Percentiles rank a stretch among this genome's conserved stretches.
phyloP scores from a whole-genome alignment of 305 asterid genomes.

The Fraxinus greggii region DNA sequence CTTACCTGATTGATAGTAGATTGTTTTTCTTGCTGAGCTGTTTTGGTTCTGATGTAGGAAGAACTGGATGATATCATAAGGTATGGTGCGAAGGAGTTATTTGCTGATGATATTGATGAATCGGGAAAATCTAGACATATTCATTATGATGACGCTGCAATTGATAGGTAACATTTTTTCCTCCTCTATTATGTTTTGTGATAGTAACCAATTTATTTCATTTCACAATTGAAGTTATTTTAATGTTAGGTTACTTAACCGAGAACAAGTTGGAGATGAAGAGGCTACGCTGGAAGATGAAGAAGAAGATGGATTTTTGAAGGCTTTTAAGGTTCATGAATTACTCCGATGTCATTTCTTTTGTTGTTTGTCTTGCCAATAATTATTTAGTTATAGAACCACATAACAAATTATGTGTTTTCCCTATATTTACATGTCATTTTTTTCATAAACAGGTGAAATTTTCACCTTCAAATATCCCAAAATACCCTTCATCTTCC shows the following conservation, averaged over 20 bases:
- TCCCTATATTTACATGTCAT: not conserved
- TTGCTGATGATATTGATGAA: conserved; percentile 91
- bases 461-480: not conserved
- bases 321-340: conserved; percentile 84
- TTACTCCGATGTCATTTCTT: conserved; percentile 3
- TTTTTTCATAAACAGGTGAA: not conserved
- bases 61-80: conserved; percentile 94
- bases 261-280: conserved; percentile 82
- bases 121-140: conserved; percentile 91
- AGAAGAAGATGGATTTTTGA: conserved; percentile 88
- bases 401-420: not conserved
- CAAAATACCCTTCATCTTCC: not conserved
- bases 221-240: conserved; percentile 12
- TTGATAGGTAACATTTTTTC: conserved; percentile 65
- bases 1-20: conserved; percentile 8
- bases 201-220: conserved; percentile 14
- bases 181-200: conserved; percentile 8
- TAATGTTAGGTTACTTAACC: conserved; percentile 67
- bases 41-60: conserved; percentile 59
- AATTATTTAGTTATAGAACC: not conserved
- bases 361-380: conserved; percentile 7
- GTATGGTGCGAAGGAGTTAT: conserved; percentile 92
- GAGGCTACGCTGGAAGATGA: conserved; percentile 80
- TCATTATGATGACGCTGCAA: conserved; percentile 94
- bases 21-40: conserved; percentile 21